A percentile compares a stretch with the other conserved stretches of the same genome.
phyloP scores from a whole-genome alignment of 352 stramenopile species.

The Thalassiosira exigua region DNA sequence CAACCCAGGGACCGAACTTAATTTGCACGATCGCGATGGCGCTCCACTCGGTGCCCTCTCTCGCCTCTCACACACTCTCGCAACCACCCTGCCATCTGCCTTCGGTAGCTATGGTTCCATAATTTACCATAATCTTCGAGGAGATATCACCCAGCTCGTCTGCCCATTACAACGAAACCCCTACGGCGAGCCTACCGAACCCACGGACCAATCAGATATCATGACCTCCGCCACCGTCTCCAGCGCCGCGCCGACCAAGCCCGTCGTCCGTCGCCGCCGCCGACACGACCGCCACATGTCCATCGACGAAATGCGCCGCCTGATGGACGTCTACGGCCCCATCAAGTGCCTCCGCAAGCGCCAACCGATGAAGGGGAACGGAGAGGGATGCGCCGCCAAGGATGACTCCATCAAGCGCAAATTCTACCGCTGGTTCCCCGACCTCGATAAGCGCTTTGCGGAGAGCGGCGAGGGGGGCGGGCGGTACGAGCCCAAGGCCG shows the following conservation, averaged over 20 bases:
- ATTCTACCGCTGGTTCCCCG: conserved; percentile 57
- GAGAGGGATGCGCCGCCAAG: conserved; percentile 15
- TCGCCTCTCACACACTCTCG: not conserved
- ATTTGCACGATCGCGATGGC: not conserved
- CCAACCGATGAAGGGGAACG: conserved; percentile 10
- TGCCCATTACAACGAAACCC: not conserved
- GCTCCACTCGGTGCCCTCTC: not conserved
- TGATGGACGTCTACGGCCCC: conserved; percentile 47
- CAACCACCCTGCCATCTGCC: not conserved
- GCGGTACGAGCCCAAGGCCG: conserved; percentile 19
- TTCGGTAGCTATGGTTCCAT: not conserved
- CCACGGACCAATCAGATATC: not conserved
- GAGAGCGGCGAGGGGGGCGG: not conserved
- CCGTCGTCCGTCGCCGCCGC: not conserved
- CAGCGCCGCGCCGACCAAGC: not conserved
- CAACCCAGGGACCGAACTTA: not conserved
- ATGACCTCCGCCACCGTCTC: not conserved
- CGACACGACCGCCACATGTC: conserved; percentile 7
- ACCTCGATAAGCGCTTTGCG: conserved; percentile 32
- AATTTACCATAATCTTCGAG: not conserved
- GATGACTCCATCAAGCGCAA: conserved; percentile 55
- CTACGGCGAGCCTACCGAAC: not conserved
- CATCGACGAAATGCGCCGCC: conserved; percentile 41
- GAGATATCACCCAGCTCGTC: not conserved
- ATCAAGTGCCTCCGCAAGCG: conserved; percentile 41